Percentiles rank a stretch among this genome's conserved stretches.
Evolutionary conservation across 352 stramenopile genomes (phyloP).

Genomic region (Phytopythium chamaehyphon): DNA sequence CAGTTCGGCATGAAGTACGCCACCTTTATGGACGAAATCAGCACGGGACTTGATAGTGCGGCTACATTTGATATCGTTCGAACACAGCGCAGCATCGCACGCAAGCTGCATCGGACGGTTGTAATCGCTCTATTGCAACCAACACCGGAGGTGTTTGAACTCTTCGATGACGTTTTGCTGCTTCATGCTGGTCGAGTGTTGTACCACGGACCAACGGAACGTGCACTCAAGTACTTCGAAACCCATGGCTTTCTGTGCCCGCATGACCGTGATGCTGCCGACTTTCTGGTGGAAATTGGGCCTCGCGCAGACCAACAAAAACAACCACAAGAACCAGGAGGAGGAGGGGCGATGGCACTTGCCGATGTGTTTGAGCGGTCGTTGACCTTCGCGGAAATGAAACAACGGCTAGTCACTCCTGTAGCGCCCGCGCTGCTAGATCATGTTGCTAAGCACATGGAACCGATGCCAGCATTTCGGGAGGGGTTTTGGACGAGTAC

Average conservation of each 20-base stretch:
- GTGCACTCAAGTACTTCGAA: conserved; percentile 32
- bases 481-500: conserved; percentile 30
- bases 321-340: conserved; percentile 1
- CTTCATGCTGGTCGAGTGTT: conserved; percentile 83
- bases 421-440: conserved; percentile 11
- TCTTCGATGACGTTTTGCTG: conserved; percentile 63
- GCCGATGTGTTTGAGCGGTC: conserved; percentile 30
- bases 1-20: conserved; percentile 71
- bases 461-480: conserved; percentile 24
- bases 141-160: conserved; percentile 83
- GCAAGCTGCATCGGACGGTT: conserved; percentile 24
- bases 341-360: conserved; percentile 7
- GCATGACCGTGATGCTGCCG: conserved; percentile 21
- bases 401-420: conserved; percentile 20
- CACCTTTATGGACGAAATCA: conserved; percentile 88
- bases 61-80: conserved; percentile 32
- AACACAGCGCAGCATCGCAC: conserved; percentile 20
- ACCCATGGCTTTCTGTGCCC: conserved; percentile 31
- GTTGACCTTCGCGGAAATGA: conserved; percentile 20
- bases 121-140: conserved; percentile 80
- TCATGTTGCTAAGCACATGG: conserved; percentile 12
- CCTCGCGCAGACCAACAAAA: conserved; percentile 20
- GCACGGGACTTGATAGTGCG: conserved; percentile 84
- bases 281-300: conserved; percentile 23
- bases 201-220: conserved; percentile 41